Base-by-base conservation (phyloP, 805 yeast species). In the Ogataea henricii region DNA sequence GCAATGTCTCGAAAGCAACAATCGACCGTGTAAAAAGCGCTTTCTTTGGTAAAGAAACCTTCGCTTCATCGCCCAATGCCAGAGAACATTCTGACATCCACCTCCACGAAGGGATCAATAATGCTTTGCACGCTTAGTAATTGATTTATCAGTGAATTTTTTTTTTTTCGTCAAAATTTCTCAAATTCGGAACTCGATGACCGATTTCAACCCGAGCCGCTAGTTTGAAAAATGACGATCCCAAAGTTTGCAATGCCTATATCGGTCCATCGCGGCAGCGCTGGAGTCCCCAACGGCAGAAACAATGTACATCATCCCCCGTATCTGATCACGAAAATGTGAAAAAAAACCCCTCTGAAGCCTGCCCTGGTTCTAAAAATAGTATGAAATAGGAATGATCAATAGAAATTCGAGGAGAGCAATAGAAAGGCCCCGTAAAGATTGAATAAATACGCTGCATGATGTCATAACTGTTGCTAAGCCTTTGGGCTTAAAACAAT, bases 391-490 rank as follows among this genome's bases (percentile, higher is more conserved):
- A 29, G 17, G 8, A 17, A 9, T n/a, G n/a, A 6, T 20, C 32
- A 37, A 22, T 13, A 22, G 39, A 36, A 36, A 14, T 27, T 21
- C n/a, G 6, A 3, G 23, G 5, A 37, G 4, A 23, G 30, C 30
- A 10, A 18, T 16, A 18, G 21, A 8, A 22, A 37, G 40, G 40
- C 25, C 40, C 40, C 40, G 25, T 14, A 23, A 37, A 25, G 10
- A 5, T 14, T 36, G 20, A 6, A 34, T 25, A 8, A 9, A 34
- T 18, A 7, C 18, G 8, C 14, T 37, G 40, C 40, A 37, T 37
- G 40, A 37, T 12, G 30, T 37, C 30, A 23, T 37, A 25, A 37
- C 40, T 22, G 40, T 37, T 37, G 40, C 14, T n/a, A 23, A 37
- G 30, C 20, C 8, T 10, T 17, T 10, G 21, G 17, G 4, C 8